Percentiles rank a stretch among this genome's conserved stretches.
These are phyloP conservation scores for Leishmania lainsoni DNA, from an alignment of 208 protist species.

Conservation along the genomic window DNA sequence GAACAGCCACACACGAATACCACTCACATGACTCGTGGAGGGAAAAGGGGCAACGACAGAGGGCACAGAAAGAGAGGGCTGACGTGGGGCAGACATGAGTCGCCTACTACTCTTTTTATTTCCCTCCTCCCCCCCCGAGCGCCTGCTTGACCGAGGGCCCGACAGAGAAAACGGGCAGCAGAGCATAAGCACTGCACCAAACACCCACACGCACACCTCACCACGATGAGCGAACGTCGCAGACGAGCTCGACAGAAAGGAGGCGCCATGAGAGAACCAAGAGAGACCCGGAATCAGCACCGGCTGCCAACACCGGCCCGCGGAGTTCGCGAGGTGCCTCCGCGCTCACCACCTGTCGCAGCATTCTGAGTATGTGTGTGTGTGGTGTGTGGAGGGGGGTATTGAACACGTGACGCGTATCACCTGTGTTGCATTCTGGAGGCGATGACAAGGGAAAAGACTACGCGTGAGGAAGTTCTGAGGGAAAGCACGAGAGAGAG, in stretches of 20 bases:
- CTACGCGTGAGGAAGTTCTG: background rate
- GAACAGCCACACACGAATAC: background rate
- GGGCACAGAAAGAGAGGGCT: background rate
- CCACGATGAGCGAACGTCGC: background rate
- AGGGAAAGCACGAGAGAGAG: background rate
- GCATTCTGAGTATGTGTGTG: background rate
- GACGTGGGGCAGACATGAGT: background rate
- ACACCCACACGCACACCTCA: background rate
- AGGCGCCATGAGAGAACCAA: background rate
- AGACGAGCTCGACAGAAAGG: background rate
- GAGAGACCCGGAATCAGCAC: background rate
- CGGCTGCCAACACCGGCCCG: background rate
- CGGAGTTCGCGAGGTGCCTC: background rate
- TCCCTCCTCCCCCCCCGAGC: background rate
- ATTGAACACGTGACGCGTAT: background rate
- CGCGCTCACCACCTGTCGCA: background rate
- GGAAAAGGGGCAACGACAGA: background rate
- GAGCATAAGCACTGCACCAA: background rate
- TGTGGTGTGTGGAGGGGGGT: background rate
- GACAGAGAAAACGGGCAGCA: background rate
- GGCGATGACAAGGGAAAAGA: background rate
- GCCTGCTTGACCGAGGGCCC: background rate
- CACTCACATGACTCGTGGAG: background rate
- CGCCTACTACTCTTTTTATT: background rate
- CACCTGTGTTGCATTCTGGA: background rate